These are phyloP conservation scores for Sporormia fimetaria DNA, from an alignment of 495 filamentous ascomycete genomes.

Conservation along the genomic window DNA sequence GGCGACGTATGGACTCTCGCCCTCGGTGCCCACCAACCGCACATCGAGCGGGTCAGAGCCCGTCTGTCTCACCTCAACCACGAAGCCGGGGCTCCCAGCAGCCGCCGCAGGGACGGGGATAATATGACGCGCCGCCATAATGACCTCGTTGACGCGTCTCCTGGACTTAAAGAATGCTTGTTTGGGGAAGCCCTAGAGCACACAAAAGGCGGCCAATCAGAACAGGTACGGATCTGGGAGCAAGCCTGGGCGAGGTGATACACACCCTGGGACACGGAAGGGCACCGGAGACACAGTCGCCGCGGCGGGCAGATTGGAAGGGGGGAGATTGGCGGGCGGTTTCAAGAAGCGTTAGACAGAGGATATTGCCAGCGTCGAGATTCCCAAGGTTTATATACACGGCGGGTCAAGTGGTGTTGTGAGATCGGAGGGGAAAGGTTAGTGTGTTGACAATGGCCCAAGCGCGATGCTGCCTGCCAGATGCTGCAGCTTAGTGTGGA, in stretches of 20 bases:
- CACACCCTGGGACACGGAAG: conserved; percentile 9
- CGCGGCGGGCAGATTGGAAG: background rate
- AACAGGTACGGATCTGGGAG: conserved; percentile 6
- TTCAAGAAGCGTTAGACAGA: conserved; percentile 12
- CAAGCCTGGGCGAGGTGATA: conserved; percentile 14
- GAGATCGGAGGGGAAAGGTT: too few relatives aligned
- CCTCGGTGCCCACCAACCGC: conserved; percentile 18
- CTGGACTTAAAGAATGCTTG: conserved; percentile 12
- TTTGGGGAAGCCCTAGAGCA: conserved; percentile 10
- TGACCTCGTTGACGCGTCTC: conserved; percentile 11
- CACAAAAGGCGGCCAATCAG: background rate
- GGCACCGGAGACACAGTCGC: background rate
- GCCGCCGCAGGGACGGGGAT: conserved; percentile 14
- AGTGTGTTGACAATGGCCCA: too few relatives aligned
- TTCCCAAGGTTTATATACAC: conserved; percentile 11
- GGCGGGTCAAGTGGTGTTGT: too few relatives aligned
- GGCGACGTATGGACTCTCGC: conserved; percentile 17
- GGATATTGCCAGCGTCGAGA: conserved; percentile 7
- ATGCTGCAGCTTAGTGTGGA: too few relatives aligned
- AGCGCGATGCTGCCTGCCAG: too few relatives aligned
- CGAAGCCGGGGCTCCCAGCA: conserved; percentile 5
- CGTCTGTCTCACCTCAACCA: conserved; percentile 20
- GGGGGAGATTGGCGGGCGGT: conserved; percentile 14
- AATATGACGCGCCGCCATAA: conserved; percentile 13
- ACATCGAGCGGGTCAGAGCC: conserved; percentile 21